Conservation (phyloP, 2,329 filamentous ascomycete genomes). For the Colletotrichum sp. region DNA sequence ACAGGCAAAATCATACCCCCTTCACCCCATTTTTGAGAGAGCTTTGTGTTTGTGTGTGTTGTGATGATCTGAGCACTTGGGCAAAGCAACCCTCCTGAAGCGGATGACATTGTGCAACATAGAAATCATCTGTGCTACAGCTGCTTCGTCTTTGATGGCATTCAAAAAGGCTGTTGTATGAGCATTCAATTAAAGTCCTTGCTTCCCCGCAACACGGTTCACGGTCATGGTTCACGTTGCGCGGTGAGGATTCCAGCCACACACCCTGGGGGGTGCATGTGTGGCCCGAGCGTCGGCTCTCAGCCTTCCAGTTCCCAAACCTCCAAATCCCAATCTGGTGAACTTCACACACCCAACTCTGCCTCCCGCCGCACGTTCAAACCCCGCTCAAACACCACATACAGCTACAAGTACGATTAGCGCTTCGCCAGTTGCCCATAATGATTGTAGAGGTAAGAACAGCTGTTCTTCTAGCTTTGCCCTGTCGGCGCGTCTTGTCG, state of each 20-base stretch:
- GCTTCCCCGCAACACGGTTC: constrained; percentile 20
- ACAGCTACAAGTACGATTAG: background rate
- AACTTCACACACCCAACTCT: constrained; percentile 12
- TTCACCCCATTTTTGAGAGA: background rate
- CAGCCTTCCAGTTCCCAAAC: constrained; percentile 21
- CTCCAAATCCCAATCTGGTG: constrained; percentile 20
- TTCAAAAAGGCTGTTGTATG: background rate
- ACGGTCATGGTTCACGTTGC: background rate
- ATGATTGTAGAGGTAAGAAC: constrained; percentile 37
- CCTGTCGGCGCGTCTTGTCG: background rate
- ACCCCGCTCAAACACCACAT: background rate
- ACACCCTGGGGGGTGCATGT: background rate
- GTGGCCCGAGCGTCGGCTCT: constrained; percentile 16
- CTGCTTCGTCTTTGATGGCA: background rate
- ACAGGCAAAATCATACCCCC: constrained; percentile 8
- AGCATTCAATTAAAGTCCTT: constrained; percentile 21
- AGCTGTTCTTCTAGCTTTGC: background rate
- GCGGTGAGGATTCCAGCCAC: constrained; percentile 19
- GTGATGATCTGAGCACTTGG: background rate
- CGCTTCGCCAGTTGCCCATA: background rate
- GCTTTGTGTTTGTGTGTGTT: background rate
- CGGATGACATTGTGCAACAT: background rate
- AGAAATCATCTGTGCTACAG: background rate
- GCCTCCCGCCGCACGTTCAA: background rate
- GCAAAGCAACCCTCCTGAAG: background rate